Base-by-base conservation (phyloP, 768 basidiomycete genomes). In the Sporobolomyces pararoseus region DNA sequence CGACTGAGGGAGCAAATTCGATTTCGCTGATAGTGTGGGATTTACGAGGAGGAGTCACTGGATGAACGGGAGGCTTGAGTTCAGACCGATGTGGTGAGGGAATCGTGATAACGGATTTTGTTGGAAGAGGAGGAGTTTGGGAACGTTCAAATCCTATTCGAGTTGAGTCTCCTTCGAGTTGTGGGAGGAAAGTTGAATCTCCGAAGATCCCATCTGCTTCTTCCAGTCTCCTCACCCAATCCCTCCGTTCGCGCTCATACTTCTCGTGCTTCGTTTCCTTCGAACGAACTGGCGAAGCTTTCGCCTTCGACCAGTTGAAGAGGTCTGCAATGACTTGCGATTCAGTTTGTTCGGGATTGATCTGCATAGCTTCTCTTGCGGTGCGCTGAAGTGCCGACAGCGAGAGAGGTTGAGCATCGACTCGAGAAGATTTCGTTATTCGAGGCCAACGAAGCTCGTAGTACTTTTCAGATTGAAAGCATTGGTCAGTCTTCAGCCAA, bases 401-500 rank as follows among this genome's bases (percentile, higher is more conserved):
- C 16, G 66, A 37, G 54, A 66, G 53, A 4, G 67, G 60, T 10
- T 51, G 32, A 19, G 35, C 47, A 34, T 58, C 79, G 4, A 16
- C 1, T 23, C 67, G 71, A 3, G 37, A 31, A n/a, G 29, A 17
- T 77, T 92, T 93, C 39, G 83, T 83, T 35, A 94, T 82, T 57
- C 92, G 83, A 0, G 92, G 90, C 78, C 89, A 94, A 27, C 92
- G 87, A 7, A 92, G 82, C 72, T 89, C 89, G 77, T 93, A 93
- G 75, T 87, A 82, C 90, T 91, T 65, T 6, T 47, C 68, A 14
- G 4, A 1, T 19, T 34, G 19, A 10, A 9, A 31, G 58, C 27
- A 17, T 3, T 12, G 0, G 14, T 47, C 27, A 37, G 31, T 14
- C 6, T 42, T 42, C 39, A 17, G 17, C 17, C 10, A 42, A 17